Percentiles rank a stretch among this genome's conserved stretches.
Conservation (phyloP, 2,329 filamentous ascomycete genomes). For the Pseudogymnoascus sp. region DNA sequence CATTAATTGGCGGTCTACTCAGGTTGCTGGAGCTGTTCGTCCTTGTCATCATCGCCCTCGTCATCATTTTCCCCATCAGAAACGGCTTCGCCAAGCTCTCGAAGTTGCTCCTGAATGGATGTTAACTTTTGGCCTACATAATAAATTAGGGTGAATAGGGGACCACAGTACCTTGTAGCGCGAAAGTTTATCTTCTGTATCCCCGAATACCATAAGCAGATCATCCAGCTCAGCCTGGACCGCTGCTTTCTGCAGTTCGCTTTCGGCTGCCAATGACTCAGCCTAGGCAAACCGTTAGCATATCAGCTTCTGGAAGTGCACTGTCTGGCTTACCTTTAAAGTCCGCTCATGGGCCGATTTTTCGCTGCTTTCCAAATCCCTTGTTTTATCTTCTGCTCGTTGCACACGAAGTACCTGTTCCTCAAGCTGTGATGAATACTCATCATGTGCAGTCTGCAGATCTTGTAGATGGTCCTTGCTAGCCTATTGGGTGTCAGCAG, state of each 20-base stretch:
- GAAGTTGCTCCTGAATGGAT: conserved; percentile 19
- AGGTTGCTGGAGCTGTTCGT: conserved; percentile 29
- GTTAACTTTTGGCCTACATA: not conserved
- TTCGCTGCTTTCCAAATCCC: conserved; percentile 26
- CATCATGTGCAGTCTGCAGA: conserved; percentile 47
- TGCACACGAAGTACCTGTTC: conserved; percentile 22
- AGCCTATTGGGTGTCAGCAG: conserved; percentile 36
- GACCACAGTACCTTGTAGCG: conserved; percentile 60
- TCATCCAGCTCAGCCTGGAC: conserved; percentile 72
- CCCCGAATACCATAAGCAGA: conserved; percentile 71
- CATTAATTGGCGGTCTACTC: conserved; percentile 19
- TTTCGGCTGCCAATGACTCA: conserved; percentile 33
- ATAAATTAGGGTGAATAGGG: not conserved
- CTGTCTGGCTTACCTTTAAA: conserved; percentile 17
- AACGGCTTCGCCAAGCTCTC: conserved; percentile 61
- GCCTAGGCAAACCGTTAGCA: conserved; percentile 13
- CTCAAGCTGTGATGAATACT: conserved; percentile 37
- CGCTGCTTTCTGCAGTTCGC: conserved; percentile 54
- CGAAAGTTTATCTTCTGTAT: conserved; percentile 68
- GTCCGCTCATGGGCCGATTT: conserved; percentile 31
- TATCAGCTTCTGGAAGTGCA: not conserved
- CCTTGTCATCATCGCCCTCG: conserved; percentile 45
- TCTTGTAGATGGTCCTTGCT: conserved; percentile 56
- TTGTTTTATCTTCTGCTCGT: conserved; percentile 39
- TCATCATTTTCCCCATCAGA: conserved; percentile 70